Evolutionary conservation across 805 yeast genomes (phyloP).

Genomic region (Cyberlindnera suaveolens): DNA sequence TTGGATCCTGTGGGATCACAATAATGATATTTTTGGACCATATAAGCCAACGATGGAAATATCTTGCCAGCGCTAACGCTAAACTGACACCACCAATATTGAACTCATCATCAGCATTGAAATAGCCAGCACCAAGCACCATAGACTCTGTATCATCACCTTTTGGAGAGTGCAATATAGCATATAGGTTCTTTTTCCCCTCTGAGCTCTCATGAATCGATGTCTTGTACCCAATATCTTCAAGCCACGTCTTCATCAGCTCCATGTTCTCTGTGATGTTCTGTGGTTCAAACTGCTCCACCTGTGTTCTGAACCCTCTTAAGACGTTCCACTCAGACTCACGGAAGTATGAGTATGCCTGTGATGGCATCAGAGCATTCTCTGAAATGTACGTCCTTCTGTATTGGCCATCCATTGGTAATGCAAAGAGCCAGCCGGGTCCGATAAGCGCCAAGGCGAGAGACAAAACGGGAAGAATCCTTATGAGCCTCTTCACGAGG

Average conservation of each 20-base stretch:
- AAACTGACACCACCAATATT: slow-evolving; percentile 82
- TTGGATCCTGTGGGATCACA: slow-evolving; percentile 72
- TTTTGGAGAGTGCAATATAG: slow-evolving; percentile 83
- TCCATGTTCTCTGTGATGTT: slow-evolving; percentile 33
- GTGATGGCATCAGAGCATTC: slow-evolving; percentile 96
- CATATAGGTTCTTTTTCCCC: slow-evolving; percentile 54
- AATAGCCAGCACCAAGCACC: slow-evolving; percentile 87
- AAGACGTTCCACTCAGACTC: slow-evolving; percentile 93
- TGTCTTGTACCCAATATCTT: slow-evolving; percentile 67
- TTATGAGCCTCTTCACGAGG: slow-evolving; percentile 38
- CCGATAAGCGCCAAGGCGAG: slow-evolving; percentile 39
- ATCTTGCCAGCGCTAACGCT: slow-evolving; percentile 66
- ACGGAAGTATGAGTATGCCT: slow-evolving; percentile 84
- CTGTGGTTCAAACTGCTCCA: slow-evolving; percentile 29
- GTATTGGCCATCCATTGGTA: slow-evolving; percentile 80
- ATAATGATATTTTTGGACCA: slow-evolving; percentile 94
- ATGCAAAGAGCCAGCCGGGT: slow-evolving; percentile 47
- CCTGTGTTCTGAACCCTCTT: slow-evolving; percentile 64
- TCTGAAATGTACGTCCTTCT: slow-evolving; percentile 86
- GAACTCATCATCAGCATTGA: slow-evolving; percentile 51
- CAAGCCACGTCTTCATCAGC: slow-evolving; percentile 51
- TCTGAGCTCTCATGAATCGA: slow-evolving; percentile 31
- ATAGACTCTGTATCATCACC: slow-evolving; percentile 96
- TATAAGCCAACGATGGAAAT: slow-evolving; percentile 77
- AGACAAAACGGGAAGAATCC: slow-evolving; percentile 38